Base-by-base conservation (phyloP, 1,284 basidiomycete species). In the Gomphus sp. region DNA sequence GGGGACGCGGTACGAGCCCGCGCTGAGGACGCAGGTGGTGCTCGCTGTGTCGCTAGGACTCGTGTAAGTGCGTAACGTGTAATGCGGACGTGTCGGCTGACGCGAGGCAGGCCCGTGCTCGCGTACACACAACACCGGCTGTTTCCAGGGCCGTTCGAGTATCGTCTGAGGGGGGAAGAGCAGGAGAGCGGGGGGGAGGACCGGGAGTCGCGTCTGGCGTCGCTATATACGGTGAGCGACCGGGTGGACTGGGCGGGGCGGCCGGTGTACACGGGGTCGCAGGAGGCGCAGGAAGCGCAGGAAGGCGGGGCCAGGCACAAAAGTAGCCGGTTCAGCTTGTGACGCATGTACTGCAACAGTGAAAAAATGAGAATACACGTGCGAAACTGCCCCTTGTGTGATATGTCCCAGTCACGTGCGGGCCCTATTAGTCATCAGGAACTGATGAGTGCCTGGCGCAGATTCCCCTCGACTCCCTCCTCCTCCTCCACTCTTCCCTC, bases 221-320 rank as follows among this genome's bases (percentile, higher is more conserved):
- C 36, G 36, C 14, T 39, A 25, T 22, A 43, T 12, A 54, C 52
- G 37, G 36, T 39, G 52, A 39, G 39, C 16, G 18, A 14, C 11
- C 37, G 25, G 0, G 90, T 93, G 12, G 74, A 72, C 81, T 84
- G 92, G 2, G 91, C 80, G 0, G 91, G 3, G 83, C 68, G 3
- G 87, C 85, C 54, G 75, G 44, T 47, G 44, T 47, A 25, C 18
- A 47, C 44, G 12, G 44, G 44, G 2, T 47, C 44, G 6, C 0
- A 12, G 18, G 11, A 22, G 11, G 18, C 4, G 44, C 44, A 22
- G 22, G 43, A 9, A 2, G 8, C n/a, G n/a, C n/a, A n/a, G n/a
- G n/a, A n/a, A n/a, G n/a, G 37, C 18, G 33, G 3, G 8, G 37
- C 52, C 3, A 11, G 52, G 52, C 7, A 18, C 52, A 22, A 3